Evolutionary conservation across 192 early-diverging fungal species (phyloP).

Genomic region (Chytriomyces confervae): DNA sequence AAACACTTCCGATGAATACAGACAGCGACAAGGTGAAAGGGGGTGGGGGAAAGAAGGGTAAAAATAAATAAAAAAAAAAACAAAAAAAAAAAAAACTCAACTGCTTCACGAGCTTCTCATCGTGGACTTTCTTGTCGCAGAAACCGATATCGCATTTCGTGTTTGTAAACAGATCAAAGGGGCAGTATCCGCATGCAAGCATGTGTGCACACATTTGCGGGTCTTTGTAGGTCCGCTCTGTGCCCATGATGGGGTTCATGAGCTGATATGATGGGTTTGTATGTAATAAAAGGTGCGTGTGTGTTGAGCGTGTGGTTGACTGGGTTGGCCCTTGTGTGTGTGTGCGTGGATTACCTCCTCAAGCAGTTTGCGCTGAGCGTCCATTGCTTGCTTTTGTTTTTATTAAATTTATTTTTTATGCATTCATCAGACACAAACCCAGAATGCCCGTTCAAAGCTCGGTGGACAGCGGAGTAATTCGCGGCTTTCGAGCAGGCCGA

Average conservation of each 20-base stretch:
- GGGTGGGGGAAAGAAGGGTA: background rate
- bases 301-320: background rate
- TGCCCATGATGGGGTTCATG: slow-evolving; percentile 38
- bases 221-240: slow-evolving; percentile 34
- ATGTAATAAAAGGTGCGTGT: background rate
- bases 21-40: background rate
- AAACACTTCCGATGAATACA: background rate
- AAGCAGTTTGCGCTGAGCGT: slow-evolving; percentile 35
- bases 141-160: slow-evolving; percentile 82
- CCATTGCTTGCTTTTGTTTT: slow-evolving; percentile 28
- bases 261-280: slow-evolving; percentile 24
- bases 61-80: background rate
- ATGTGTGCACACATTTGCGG: slow-evolving; percentile 61
- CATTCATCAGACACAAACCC: no score
- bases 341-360: slow-evolving; percentile 30
- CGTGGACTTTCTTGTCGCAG: slow-evolving; percentile 77
- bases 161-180: slow-evolving; percentile 82
- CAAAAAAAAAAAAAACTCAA: slow-evolving; percentile 25
- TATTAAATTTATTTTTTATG: no score
- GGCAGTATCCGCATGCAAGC: slow-evolving; percentile 74
- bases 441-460: no score
- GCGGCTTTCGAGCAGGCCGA: no score
- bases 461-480: no score
- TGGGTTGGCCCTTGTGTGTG: background rate
- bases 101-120: slow-evolving; percentile 75